Percentiles rank a stretch among this genome's conserved stretches.
phyloP scores from a whole-genome alignment of 2,329 filamentous ascomycete genomes.

The Dactylellina haptotyla region DNA sequence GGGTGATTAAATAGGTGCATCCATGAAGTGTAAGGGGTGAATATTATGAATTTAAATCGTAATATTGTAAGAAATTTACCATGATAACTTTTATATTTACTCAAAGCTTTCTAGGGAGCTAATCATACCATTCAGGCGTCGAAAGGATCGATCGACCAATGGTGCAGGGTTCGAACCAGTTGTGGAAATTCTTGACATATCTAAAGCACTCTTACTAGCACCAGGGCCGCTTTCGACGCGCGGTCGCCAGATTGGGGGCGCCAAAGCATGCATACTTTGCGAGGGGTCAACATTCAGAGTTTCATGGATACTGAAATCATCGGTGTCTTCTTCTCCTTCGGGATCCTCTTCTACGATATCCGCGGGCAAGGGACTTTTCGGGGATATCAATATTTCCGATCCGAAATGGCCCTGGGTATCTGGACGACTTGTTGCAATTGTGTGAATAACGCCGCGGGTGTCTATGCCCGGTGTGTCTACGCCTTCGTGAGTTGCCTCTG shows the following conservation, averaged over 20 bases:
- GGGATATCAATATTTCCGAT: conserved; percentile 5
- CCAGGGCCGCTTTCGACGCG: conserved; percentile 1
- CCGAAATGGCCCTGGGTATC: conserved; percentile 24
- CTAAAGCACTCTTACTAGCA: conserved; percentile 5
- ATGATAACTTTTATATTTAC: no score
- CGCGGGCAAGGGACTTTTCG: conserved; percentile 5
- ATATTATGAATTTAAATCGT: no score
- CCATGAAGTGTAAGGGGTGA: no score
- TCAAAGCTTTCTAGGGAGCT: no score
- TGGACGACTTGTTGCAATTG: conserved; percentile 1
- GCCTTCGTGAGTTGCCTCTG: conserved; percentile 9
- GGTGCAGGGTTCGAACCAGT: no score
- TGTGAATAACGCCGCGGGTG: not conserved
- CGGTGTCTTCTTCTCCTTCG: conserved; percentile 1
- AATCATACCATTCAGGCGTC: no score
- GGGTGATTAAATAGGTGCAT: no score
- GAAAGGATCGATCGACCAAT: not conserved
- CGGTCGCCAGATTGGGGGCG: not conserved
- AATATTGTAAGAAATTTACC: no score
- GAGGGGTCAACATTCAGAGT: not conserved
- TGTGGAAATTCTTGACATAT: not conserved
- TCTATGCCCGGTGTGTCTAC: conserved; percentile 8
- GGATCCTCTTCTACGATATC: conserved; percentile 4
- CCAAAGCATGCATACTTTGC: not conserved
- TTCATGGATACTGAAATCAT: not conserved